Base-by-base conservation (phyloP, 108 stramenopile genomes). In the Cylindrotheca closterium region DNA sequence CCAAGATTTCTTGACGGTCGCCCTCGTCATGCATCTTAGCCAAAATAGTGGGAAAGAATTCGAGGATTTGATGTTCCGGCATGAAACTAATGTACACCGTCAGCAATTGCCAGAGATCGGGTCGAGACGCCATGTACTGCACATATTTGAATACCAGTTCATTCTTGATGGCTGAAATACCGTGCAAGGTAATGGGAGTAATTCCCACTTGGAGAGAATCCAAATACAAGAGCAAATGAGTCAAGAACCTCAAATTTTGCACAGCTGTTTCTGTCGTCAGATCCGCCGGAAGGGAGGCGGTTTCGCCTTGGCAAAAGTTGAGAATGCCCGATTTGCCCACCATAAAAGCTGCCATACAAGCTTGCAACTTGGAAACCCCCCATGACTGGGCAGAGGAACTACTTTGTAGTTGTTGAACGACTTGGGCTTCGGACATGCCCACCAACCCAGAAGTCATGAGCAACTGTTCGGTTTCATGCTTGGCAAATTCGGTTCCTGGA, bases 1-100 rank as follows among this genome's bases (percentile, higher is more conserved):
- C 57, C 30, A 83, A 65, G 68, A 83, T 64, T 48, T 68, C 61
- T 49, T 68, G 51, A 23, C 87, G 85, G 37, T 89, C 88, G 22
- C 50, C 45, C 27, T 81, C 75, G 25, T 63, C 79, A 24, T 75
- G 51, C 8, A 93, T 65, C 23, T 68, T 60, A 18, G 71, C 27
- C 25, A 88, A 60, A 22, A 89, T 70, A 19, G 74, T 58, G 2
- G 86, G 81, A 68, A 69, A 85, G 33, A 59, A 77, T 22, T 77
- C 74, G 4, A 84, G 33, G 17, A 88, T 69, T 25, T 53, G 71
- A 0, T 67, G 62, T 51, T 75, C 60, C 1, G 88, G 83, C 7
- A 93, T 64, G 17, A 89, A 47, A 29, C 84, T 81, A 4, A 84
- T 75, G 63, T 93, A 93, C 4, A 93, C 65, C 18, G 86, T 62